Conservation (phyloP, 306 rosid genomes). For the barrel medic (Medicago truncatula) region MtrunA17r5.0-ANR NC_053045.1:63388001-63388500, state of each 20-base stretch:
- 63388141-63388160: background rate
- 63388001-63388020: background rate
- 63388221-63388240: constrained; percentile 72
- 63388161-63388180: constrained; percentile 25
- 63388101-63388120: constrained; percentile 26
- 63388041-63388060: constrained; percentile 27
- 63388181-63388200: constrained; percentile 2
- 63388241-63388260: constrained; percentile 60
- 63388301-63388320: constrained; percentile 70
- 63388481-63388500: constrained; percentile 62
- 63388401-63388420: constrained; percentile 58
- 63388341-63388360: constrained; percentile 82
- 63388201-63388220: constrained; percentile 60
- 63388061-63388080: constrained; percentile 31
- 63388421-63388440: constrained; percentile 63
- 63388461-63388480: constrained; percentile 57
- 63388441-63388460: constrained; percentile 62
- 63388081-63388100: constrained; percentile 33
- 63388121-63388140: background rate
- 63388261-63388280: constrained; percentile 43
- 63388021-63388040: constrained; percentile 47
- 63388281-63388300: constrained; percentile 51
- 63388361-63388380: constrained; percentile 85
- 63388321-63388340: constrained; percentile 82
- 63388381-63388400: constrained; percentile 64